phyloP scores from a whole-genome alignment of 331 rosid genomes.

The Saraca asoca region DNA sequence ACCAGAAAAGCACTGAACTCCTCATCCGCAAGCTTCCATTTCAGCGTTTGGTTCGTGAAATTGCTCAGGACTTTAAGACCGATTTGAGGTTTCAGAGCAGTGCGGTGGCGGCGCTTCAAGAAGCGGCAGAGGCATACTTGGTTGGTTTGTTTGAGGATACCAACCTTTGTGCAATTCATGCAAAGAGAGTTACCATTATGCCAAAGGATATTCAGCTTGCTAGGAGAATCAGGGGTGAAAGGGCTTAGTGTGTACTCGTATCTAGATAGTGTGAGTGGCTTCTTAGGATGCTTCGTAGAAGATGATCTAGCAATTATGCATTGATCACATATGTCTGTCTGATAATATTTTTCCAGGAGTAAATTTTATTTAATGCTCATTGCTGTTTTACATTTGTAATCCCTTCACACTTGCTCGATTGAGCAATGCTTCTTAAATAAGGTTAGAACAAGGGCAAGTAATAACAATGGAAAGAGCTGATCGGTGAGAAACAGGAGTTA shows the following conservation, averaged over 20 bases:
- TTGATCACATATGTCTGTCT: too few relatives aligned
- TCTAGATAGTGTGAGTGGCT: too few relatives aligned
- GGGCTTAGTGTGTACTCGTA: slow-evolving; percentile 23
- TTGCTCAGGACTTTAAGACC: slow-evolving; percentile 49
- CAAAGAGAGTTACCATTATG: slow-evolving; percentile 44
- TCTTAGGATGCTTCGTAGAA: too few relatives aligned
- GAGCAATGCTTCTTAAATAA: too few relatives aligned
- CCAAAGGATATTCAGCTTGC: slow-evolving; percentile 51
- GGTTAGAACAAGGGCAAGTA: too few relatives aligned
- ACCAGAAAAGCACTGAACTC: slow-evolving; percentile 51
- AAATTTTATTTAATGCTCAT: too few relatives aligned
- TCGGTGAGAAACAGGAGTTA: too few relatives aligned
- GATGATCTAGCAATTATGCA: too few relatives aligned
- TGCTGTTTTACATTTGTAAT: too few relatives aligned
- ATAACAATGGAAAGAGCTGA: too few relatives aligned
- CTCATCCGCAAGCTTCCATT: slow-evolving; percentile 43
- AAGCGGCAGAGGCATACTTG: slow-evolving; percentile 37
- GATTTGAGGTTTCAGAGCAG: slow-evolving; percentile 51
- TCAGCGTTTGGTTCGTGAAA: slow-evolving; percentile 47
- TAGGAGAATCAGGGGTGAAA: slow-evolving; percentile 42
- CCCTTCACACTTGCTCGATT: too few relatives aligned
- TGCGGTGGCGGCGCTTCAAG: slow-evolving; percentile 43
- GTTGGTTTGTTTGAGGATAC: slow-evolving; percentile 44
- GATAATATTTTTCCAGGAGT: too few relatives aligned
- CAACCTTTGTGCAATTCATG: slow-evolving; percentile 40